Evolutionary conservation across 2,329 filamentous ascomycete species (phyloP), one percentile per base, ranked within the genome.

Genomic region (Colletotrichum sp.): DNA sequence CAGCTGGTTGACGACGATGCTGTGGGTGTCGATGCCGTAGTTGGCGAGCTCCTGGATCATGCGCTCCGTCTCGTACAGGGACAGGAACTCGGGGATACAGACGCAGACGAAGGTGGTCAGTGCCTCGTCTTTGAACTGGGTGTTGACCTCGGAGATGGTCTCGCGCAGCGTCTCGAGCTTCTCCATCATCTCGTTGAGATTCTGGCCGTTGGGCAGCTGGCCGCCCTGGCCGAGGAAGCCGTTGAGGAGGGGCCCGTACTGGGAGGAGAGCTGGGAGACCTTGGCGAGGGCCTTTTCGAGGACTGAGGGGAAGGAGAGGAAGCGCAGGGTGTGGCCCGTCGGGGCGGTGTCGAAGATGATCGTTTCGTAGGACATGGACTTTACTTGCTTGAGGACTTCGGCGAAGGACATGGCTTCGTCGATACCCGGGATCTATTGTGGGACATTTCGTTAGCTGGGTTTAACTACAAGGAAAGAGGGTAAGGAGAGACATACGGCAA

Each of bases 371-470:
- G 96, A 98, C 84, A 99, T 94, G 55, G 95, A 98, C 88, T 99
- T 99, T 88, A 99, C 97, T 87, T 99, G 97, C 87, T 99, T 99
- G 82, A 99, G 91, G 79, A 99, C 97, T 88, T 99, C 97, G 84
- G 97, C 97, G 84, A 99, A 99, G 73, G 96, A 98, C 97, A 99
- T 99, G 85, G 97, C 97, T 87, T 99, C 97, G 84, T 99, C 97
- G 78, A 99, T 98, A 87, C 97, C 97, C 21, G 97, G 97, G 78
- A 99, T 99, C 95, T 98, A 80, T 67, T 4, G 26, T n/a, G 28
- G 24, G 21, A 39, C 55, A 44, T 34, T 8, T n/a, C 2, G 44
- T 67, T 65, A 70, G 34, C 34, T 10, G 21, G 21, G 21, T 18
- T 44, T 21, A 7, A n/a, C 18, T 49, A 49, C 2, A 5, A 52